These are phyloP conservation scores for Agroathelia rolfsii DNA, from an alignment of 1,284 basidiomycete species.

Conservation along the genomic window DNA sequence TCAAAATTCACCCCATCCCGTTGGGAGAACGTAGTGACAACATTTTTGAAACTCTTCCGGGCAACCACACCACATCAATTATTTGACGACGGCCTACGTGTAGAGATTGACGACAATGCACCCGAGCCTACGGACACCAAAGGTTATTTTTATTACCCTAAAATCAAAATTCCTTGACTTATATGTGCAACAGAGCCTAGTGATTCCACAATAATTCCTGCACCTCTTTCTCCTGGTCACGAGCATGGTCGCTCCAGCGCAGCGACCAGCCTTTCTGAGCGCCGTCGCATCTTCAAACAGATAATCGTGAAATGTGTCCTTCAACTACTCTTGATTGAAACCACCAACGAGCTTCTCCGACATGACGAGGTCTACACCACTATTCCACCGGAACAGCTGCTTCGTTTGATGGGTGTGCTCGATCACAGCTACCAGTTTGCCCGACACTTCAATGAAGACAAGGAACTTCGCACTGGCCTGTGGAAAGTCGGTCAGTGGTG, in stretches of 20 bases:
- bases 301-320: constrained; percentile 99
- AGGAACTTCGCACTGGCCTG: constrained; percentile 89
- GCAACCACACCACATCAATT: constrained; percentile 97
- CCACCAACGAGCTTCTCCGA: constrained; percentile 90
- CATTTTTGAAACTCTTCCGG: constrained; percentile 92
- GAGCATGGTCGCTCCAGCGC: constrained; percentile 38
- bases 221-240: constrained; percentile 60
- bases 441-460: constrained; percentile 95
- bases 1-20: constrained; percentile 75
- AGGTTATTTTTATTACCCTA: constrained; percentile 24
- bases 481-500: constrained; percentile 93
- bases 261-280: constrained; percentile 53
- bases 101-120: constrained; percentile 63
- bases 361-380: constrained; percentile 88
- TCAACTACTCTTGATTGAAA: constrained; percentile 94
- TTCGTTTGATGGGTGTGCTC: constrained; percentile 89
- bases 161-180: constrained; percentile 10
- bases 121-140: constrained; percentile 46
- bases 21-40: constrained; percentile 90
- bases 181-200: constrained; percentile 37
- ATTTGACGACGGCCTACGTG: constrained; percentile 82
- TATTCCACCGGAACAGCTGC: constrained; percentile 88
- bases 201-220: constrained; percentile 66
- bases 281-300: constrained; percentile 92
- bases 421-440: constrained; percentile 98